Evolutionary conservation across 2,329 filamentous ascomycete species (phyloP).

Genomic region (Talaromyces rugulosus): DNA sequence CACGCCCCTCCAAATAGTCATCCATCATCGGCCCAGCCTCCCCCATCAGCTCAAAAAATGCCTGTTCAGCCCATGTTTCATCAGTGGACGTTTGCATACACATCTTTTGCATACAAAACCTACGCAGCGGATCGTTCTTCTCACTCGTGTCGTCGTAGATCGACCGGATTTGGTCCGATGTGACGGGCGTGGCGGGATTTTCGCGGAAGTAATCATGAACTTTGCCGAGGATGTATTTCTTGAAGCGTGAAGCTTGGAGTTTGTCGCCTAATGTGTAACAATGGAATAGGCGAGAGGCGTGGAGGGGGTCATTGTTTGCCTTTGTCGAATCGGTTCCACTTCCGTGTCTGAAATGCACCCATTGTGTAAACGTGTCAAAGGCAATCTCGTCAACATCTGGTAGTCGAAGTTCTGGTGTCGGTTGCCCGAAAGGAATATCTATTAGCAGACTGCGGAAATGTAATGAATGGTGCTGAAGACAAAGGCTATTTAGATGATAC

Average conservation of each 20-base stretch:
- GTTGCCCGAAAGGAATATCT: neutral
- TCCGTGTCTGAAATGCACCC: too few relatives aligned
- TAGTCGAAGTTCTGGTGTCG: neutral
- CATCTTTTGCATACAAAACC: neutral
- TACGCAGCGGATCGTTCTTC: neutral
- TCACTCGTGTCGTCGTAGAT: neutral
- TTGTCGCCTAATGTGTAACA: neutral
- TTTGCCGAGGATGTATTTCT: neutral
- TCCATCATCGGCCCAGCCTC: neutral
- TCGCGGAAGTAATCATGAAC: neutral
- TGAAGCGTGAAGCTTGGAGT: neutral
- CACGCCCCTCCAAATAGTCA: neutral
- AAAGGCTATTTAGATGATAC: neutral
- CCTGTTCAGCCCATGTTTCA: neutral
- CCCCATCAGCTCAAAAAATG: neutral
- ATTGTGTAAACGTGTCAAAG: neutral
- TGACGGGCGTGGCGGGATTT: neutral
- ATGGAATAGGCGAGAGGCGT: neutral
- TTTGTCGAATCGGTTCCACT: too few relatives aligned
- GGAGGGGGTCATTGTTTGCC: too few relatives aligned
- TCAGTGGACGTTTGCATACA: neutral
- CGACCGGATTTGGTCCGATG: neutral
- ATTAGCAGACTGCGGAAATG: neutral
- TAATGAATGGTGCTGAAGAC: neutral
- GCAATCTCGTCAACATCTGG: neutral